phyloP scores from a whole-genome alignment of 2,329 filamentous ascomycete species.

The Pseudogymnoascus sp. region DNA sequence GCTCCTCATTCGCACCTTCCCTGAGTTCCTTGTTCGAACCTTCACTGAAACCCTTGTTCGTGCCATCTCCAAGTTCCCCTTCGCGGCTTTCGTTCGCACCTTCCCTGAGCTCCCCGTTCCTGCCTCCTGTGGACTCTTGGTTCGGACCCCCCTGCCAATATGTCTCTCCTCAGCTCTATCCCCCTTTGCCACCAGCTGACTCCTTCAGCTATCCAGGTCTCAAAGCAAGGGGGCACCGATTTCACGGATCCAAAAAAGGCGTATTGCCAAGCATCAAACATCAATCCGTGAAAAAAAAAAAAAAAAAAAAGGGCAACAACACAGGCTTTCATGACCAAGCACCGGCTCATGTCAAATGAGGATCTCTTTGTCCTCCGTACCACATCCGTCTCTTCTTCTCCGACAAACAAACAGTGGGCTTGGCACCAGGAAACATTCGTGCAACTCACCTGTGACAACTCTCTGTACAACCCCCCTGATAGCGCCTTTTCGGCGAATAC shows the following conservation, averaged over 20 bases:
- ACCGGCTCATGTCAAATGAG: background rate
- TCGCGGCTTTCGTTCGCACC: background rate
- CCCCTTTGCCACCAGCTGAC: background rate
- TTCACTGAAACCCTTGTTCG: background rate
- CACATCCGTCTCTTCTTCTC: background rate
- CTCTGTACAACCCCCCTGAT: background rate
- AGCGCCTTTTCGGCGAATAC: background rate
- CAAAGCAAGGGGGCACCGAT: background rate
- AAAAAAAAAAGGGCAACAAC: background rate
- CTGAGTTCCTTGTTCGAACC: background rate
- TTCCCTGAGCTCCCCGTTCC: background rate
- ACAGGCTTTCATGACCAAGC: background rate
- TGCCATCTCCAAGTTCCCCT: background rate
- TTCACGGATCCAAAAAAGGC: background rate
- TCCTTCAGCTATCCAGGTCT: background rate
- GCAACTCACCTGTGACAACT: background rate
- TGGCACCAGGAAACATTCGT: background rate
- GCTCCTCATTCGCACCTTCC: background rate
- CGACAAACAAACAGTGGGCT: background rate
- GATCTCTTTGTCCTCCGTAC: background rate
- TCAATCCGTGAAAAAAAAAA: background rate
- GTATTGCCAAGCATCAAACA: background rate
- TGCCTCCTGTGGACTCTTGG: background rate
- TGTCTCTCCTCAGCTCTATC: background rate
- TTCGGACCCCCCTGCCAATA: background rate